phyloP scores from a whole-genome alignment of 148 eudicot species.

The Fagopyrum homotropicum region DNA sequence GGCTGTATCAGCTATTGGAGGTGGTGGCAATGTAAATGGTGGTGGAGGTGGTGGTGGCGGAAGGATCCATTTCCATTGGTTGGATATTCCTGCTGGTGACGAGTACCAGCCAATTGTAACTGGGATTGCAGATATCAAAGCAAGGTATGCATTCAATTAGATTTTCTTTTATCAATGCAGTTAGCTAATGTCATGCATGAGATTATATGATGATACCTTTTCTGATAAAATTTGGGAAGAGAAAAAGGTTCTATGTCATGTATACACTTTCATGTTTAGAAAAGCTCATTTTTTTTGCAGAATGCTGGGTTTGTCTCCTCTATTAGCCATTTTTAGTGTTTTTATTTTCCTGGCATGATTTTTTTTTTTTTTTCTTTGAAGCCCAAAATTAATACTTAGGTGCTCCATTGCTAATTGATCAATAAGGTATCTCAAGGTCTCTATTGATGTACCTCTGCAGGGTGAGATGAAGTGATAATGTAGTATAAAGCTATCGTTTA shows the following conservation, averaged over 20 bases:
- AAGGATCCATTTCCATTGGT: conserved; percentile 92
- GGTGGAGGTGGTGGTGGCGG: conserved; percentile 97
- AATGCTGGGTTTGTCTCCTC: background rate
- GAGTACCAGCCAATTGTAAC: conserved; percentile 69
- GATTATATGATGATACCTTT: background rate
- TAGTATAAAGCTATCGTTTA: background rate
- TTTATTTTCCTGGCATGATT: too few species aligned
- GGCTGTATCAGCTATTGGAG: conserved; percentile 70
- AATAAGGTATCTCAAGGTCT: background rate
- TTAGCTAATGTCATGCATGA: background rate
- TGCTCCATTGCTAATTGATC: background rate
- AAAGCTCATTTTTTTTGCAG: background rate
- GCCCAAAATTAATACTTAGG: background rate
- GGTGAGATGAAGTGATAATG: background rate
- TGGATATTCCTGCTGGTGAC: conserved; percentile 72
- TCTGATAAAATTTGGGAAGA: background rate
- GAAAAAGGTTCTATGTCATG: background rate
- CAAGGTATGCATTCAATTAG: conserved; percentile 46
- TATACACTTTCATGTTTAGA: background rate
- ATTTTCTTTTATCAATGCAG: background rate
- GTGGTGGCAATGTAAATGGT: conserved; percentile 73
- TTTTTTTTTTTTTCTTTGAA: background rate
- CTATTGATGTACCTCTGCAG: background rate
- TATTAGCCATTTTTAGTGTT: background rate
- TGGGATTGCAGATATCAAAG: conserved; percentile 52